These are phyloP conservation scores for Parasitella parasitica DNA, from an alignment of 371 early-diverging fungal genomes.

Conservation along the genomic window DNA sequence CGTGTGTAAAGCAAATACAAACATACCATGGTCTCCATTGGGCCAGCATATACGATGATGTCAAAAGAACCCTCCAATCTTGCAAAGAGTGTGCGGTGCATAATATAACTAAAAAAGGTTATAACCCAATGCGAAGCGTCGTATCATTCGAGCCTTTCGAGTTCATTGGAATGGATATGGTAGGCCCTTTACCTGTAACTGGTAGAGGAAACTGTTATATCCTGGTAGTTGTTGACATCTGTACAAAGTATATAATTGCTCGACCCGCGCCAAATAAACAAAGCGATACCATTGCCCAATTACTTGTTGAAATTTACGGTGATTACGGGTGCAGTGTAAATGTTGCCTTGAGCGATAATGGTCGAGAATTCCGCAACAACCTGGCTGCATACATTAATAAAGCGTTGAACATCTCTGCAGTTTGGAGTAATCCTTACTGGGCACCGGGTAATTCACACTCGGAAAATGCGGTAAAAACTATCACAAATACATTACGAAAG, in stretches of 20 bases:
- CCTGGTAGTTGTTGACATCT: neutral
- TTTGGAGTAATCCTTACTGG: neutral
- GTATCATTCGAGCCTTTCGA: neutral
- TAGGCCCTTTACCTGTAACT: neutral
- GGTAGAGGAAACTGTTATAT: neutral
- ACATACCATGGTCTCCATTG: neutral
- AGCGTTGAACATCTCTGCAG: constrained; percentile 6
- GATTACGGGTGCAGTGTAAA: constrained; percentile 21
- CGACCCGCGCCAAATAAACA: constrained; percentile 22
- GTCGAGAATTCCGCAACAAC: constrained; percentile 25
- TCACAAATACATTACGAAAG: constrained; percentile 4
- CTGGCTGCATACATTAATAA: neutral
- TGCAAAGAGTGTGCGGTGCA: constrained; percentile 1
- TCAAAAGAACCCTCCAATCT: neutral
- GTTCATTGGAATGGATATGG: neutral
- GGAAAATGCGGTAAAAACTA: constrained; percentile 17
- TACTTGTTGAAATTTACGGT: constrained; percentile 18
- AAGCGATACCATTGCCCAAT: constrained; percentile 18
- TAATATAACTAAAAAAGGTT: neutral
- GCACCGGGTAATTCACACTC: neutral
- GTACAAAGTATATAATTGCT: constrained; percentile 3
- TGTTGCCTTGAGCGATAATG: constrained; percentile 28
- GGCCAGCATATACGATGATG: constrained; percentile 4
- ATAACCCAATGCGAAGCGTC: neutral
- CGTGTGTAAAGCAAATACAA: neutral